A percentile compares a stretch with the other conserved stretches of the same genome.
phyloP scores from a whole-genome alignment of 2,329 filamentous ascomycete species.

The Alternaria hordeiaustralica region DNA sequence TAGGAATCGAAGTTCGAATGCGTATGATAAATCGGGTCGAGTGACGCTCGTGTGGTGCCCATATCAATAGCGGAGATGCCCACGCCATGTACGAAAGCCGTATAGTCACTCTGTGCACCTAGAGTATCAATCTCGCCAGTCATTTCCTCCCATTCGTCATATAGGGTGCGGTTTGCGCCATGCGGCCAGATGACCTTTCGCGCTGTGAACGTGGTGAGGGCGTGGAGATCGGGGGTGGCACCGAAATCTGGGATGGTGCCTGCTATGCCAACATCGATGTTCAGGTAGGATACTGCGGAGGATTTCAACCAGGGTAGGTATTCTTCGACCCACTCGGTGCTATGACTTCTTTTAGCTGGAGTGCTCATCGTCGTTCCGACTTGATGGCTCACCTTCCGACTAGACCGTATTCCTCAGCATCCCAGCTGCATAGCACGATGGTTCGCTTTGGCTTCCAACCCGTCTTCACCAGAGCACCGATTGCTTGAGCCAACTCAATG shows the following conservation, averaged over 20 bases:
- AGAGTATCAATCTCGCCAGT: conserved; percentile 50
- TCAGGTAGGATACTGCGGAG: conserved; percentile 56
- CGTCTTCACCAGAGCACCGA: conserved; percentile 54
- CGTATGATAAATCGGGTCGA: conserved; percentile 55
- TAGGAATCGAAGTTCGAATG: conserved; percentile 56
- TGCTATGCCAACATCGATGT: conserved; percentile 55
- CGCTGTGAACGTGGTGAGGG: conserved; percentile 39
- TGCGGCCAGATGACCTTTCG: conserved; percentile 51
- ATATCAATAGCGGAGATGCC: conserved; percentile 51
- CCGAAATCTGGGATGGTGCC: conserved; percentile 50
- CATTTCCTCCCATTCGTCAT: conserved; percentile 51
- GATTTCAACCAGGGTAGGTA: conserved; percentile 55
- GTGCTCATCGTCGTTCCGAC: background rate
- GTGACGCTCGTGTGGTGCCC: conserved; percentile 45
- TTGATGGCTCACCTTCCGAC: conserved; percentile 26
- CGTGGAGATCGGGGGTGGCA: conserved; percentile 50
- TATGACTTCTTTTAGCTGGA: conserved; percentile 30
- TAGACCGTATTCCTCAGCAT: conserved; percentile 50
- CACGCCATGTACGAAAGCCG: conserved; percentile 52
- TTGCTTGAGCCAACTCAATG: conserved; percentile 57
- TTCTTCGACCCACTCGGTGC: conserved; percentile 57
- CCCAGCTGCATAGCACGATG: conserved; percentile 50
- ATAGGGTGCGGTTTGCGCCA: conserved; percentile 50
- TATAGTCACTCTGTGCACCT: conserved; percentile 55
- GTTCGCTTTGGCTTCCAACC: conserved; percentile 56